A percentile compares a stretch with the other conserved stretches of the same genome.
Conservation (phyloP, 2,329 filamentous ascomycete species). For the Verruconis gallopava region DNA sequence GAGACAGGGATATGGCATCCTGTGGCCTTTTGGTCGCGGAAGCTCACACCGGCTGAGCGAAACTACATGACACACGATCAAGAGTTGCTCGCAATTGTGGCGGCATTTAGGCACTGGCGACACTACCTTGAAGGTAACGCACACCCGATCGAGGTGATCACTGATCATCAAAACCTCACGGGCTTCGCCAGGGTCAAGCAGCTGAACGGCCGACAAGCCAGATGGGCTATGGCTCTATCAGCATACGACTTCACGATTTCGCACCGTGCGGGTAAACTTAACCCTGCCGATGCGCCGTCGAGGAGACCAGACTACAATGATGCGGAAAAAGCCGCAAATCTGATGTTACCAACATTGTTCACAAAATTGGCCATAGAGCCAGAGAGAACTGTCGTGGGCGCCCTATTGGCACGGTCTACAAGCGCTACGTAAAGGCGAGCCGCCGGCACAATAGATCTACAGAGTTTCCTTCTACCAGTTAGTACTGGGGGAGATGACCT, state of each 20-base stretch:
- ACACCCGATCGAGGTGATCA: conserved; percentile 14
- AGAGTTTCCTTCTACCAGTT: too few species aligned
- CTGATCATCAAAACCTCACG: conserved; percentile 19
- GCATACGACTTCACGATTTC: conserved; percentile 18
- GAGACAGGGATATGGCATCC: conserved; percentile 9
- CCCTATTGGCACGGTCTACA: too few species aligned
- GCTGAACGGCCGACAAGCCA: conserved; percentile 18
- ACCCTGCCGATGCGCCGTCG: conserved; percentile 12
- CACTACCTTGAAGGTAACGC: conserved; percentile 13
- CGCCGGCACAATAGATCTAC: too few species aligned
- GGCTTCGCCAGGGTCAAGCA: conserved; percentile 20
- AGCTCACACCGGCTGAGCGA: conserved; percentile 14
- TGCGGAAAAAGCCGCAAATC: conserved; percentile 1
- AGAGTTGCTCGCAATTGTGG: conserved; percentile 23
- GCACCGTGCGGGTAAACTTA: conserved; percentile 15
- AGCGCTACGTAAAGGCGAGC: too few species aligned
- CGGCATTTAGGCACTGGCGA: conserved; percentile 16
- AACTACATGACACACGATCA: conserved; percentile 26
- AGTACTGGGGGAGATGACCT: too few species aligned
- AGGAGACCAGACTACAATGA: conserved; percentile 9
- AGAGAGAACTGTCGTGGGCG: not conserved
- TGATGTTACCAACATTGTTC: not conserved
- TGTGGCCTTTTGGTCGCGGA: conserved; percentile 15
- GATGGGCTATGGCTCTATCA: conserved; percentile 16
- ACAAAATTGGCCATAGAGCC: conserved; percentile 1